Conservation (phyloP, 139 green algal genomes). For the Asterochloris sp. region DNA sequence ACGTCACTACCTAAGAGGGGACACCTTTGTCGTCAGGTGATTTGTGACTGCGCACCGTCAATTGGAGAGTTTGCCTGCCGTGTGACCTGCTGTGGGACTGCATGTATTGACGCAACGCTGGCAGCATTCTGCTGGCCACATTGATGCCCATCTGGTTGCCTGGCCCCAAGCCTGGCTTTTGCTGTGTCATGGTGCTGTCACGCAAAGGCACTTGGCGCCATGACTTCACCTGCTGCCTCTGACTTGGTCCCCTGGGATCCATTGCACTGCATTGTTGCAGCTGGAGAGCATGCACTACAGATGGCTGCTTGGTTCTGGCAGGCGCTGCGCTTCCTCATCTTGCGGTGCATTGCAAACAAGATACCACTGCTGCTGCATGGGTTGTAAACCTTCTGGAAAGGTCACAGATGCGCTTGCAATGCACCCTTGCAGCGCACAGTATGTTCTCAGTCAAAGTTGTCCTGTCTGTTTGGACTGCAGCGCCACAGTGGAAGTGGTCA, state of each 20-base stretch:
- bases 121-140: background rate
- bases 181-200: too few relatives aligned
- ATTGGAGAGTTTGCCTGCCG: background rate
- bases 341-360: background rate
- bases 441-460: too few relatives aligned
- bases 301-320: background rate
- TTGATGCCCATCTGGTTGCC: too few relatives aligned
- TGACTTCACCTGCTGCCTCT: too few relatives aligned
- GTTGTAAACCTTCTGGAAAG: background rate
- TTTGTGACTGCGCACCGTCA: background rate
- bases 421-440: background rate
- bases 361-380: background rate
- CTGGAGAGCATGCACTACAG: too few relatives aligned
- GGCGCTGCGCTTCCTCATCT: background rate
- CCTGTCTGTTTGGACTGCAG: background rate
- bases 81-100: background rate
- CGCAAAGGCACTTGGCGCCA: too few relatives aligned
- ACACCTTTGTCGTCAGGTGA: slow-evolving; percentile 22
- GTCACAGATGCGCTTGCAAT: background rate
- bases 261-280: too few relatives aligned
- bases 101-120: background rate
- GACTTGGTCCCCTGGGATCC: too few relatives aligned
- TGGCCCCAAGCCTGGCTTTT: too few relatives aligned
- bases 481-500: background rate
- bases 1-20: slow-evolving; percentile 6